Evolutionary conservation across 805 yeast genomes (phyloP), one percentile per base, ranked within the genome.

Genomic region (Lipomyces orientalis): DNA sequence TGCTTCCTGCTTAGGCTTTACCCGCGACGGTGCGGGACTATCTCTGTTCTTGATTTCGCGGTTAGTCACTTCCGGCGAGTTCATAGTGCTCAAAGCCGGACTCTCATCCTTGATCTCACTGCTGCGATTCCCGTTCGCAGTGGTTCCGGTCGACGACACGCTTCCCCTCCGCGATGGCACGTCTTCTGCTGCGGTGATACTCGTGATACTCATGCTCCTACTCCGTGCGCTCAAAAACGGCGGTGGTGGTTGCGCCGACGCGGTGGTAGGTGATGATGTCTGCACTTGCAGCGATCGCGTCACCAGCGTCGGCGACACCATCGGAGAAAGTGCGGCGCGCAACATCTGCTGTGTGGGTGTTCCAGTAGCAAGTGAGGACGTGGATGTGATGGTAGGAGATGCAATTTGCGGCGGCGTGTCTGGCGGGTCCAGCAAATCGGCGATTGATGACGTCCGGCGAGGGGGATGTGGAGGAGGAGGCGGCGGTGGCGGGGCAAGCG

Each of bases 161-260:
- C 62, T 60, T 37, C n/a, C 58, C 29, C 52, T 31, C 29, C 62
- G 56, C 6, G 62, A 60, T 6, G 59, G 37, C 22, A 19, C 34
- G 14, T 33, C 29, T 12, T 56, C 59, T 16, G 59, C 43, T 0
- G 37, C 29, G 1, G 70, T 66, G 31, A 66, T 64, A 25, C 64
- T 63, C 37, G 70, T 59, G 19, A 66, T 66, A 19, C 70, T 66
- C 70, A 66, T 66, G 54, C 70, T 66, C 58, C 63, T 29, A 19
- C 63, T 60, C 12, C 70, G 64, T 16, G 64, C 54, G 16, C 56
- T 19, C 19, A 56, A 16, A 19, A 34, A 25, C 9, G 60, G 60
- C n/a, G 60, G 49, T 25, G 29, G 29, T 31, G 60, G 43, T 16
- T 25, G 34, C 54, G 25, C 19, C 19, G 55, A 25, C 4, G 55